Evolutionary conservation across 23 red algal species (phyloP), one percentile per base, ranked within the genome.

Genomic region (Gracilaria domingensis): DNA sequence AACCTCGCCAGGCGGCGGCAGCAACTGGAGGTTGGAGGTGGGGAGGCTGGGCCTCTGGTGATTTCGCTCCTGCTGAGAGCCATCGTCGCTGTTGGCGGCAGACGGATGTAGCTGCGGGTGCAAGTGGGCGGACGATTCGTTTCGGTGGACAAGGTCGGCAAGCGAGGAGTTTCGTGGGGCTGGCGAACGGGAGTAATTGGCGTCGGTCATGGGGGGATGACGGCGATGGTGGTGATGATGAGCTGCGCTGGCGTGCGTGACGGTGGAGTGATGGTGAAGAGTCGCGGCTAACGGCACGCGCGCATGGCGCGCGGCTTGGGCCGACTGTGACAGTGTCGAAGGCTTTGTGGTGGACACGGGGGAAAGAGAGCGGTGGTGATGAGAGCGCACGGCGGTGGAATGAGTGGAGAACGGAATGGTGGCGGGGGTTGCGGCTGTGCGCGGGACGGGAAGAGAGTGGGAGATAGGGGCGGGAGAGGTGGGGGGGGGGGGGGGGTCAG

Each of bases 11-110:
- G 84, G 71, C 40, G 70, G 54, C 35, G 67, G 67, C 25, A 77
- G 54, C 37, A 28, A 7, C 17, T 64, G 84, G 25, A 55, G 13
- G 47, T 24, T 50, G 71, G 53, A 61, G 69, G 23, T 23, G 20
- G 65, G 65, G 23, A 21, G 83, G 1, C 28, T 4, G 3, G 83
- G 62, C 17, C 84, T 67, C 45, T 88, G 84, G 47, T 88, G 84
- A 48, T 88, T 88, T 13, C 84, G 84, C 51, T 88, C 84, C 66
- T 88, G 84, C 37, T 88, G 84, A 0, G 84, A 88, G 69, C 66
- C 84, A 23, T 78, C 57, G 48, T 88, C 84, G 14, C 58, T 70
- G 84, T 77, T 48, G 32, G 84, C 39, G 76, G 11, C 44, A 7
- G 76, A 14, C 32, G 76, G 47, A 58, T 13, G 76, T 14, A 36